Evolutionary conservation across 2,329 filamentous ascomycete species (phyloP), one percentile per base, ranked within the genome.

Genomic region (Nemania diffusa): DNA sequence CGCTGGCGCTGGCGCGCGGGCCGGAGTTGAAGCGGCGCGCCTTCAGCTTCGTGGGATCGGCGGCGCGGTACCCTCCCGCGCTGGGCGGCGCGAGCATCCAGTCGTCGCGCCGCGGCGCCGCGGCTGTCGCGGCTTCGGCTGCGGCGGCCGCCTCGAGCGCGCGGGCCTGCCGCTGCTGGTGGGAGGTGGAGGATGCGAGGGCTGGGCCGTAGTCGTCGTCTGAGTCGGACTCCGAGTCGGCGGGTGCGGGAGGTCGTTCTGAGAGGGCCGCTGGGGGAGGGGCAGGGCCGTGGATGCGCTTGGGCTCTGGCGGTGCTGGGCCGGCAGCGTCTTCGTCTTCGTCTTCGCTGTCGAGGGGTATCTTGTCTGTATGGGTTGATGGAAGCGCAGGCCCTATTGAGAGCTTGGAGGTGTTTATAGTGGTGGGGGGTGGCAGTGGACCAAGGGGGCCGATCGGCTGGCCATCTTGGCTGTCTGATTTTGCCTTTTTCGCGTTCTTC

Each of bases 31-130:
- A 98, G 72, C 92, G 94, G 68, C 93, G 90, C 70, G 89, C 90
- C 73, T 91, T 90, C 67, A 95, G 84, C 79, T 94, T 94, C 4
- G 93, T 95, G 0, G 95, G 93, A 79, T 97, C 94, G 72, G 82
- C 92, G 82, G 78, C 92, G 81, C 71, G 87, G 72, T 87, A 76
- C 81, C 81, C 83, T 76, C 83, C 76, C 80, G 83, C 79, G 1
- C 84, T 82, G 0, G 92, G 92, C 1, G 91, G 91, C 1, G 88
- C 86, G 53, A 93, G 84, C 92, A 94, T 94, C 92, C 92, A 94
- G 74, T 93, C 90, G 81, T 97, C 94, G 73, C 95, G 90, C 77
- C 91, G 86, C 5, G 85, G 84, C 56, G 86, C 84, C 20, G 79
- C 72, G 42, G 82, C 69, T 15, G 77, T 75, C 7, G 73, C 76